phyloP scores from a whole-genome alignment of 2,329 filamentous ascomycete species.

The Lasiodiplodia citricola region DNA sequence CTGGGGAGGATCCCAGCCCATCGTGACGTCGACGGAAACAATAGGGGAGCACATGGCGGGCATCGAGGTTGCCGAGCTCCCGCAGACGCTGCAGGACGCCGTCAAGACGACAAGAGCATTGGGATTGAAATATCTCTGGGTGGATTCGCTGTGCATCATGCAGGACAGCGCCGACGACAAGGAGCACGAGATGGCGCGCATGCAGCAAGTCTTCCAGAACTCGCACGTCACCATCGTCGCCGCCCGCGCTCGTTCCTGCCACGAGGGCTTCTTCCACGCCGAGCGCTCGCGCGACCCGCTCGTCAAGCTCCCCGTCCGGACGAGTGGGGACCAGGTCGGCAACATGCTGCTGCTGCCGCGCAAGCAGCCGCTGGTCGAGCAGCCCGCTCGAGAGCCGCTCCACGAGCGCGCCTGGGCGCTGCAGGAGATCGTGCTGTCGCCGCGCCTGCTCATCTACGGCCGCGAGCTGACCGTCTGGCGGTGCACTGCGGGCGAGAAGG shows the following conservation, averaged over 20 bases:
- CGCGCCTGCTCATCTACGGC: conserved; percentile 23
- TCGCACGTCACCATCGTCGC: conserved; percentile 21
- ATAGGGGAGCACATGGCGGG: conserved; percentile 3
- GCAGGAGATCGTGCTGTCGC: conserved; percentile 25
- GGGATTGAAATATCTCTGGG: conserved; percentile 27
- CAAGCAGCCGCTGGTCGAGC: conserved; percentile 1
- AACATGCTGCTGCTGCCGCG: conserved; percentile 9
- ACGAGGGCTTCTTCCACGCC: conserved; percentile 16
- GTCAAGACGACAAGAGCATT: conserved; percentile 18
- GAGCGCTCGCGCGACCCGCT: not conserved
- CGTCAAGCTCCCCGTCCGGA: conserved; percentile 10
- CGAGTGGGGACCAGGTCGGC: not conserved
- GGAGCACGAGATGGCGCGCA: conserved; percentile 21
- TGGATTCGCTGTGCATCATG: conserved; percentile 27
- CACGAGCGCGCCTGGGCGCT: conserved; percentile 27
- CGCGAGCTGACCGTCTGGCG: conserved; percentile 18
- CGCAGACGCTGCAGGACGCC: conserved; percentile 25
- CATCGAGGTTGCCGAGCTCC: conserved; percentile 10
- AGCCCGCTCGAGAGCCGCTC: conserved; percentile 2
- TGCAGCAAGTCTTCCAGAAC: conserved; percentile 20
- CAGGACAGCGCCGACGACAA: conserved; percentile 22
- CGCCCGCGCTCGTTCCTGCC: conserved; percentile 1
- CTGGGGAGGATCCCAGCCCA: conserved; percentile 8
- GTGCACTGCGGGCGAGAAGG: conserved; percentile 16
- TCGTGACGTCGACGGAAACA: not conserved